These are phyloP conservation scores for Ceratobasidium theobromae DNA, from an alignment of 1,284 basidiomycete species.

Conservation along the genomic window DNA sequence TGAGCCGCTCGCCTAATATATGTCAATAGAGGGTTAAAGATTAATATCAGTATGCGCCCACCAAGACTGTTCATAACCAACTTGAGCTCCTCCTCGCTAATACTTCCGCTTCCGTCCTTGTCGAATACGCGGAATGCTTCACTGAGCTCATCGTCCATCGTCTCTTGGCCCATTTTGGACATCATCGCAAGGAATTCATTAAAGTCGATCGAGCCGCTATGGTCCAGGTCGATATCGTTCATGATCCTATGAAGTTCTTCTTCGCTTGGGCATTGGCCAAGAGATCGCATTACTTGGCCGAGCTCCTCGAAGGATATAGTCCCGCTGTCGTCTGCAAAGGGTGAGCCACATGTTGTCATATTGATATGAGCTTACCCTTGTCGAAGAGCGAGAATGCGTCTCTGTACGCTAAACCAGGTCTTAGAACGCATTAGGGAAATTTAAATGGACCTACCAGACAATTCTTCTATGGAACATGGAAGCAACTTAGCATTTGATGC, in stretches of 20 bases:
- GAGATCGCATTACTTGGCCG: conserved; percentile 62
- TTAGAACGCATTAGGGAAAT: neutral
- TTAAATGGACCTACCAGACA: conserved; percentile 30
- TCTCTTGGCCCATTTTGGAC: conserved; percentile 60
- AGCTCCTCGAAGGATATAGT: conserved; percentile 49
- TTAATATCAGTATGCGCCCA: conserved; percentile 38
- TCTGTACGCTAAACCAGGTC: conserved; percentile 20
- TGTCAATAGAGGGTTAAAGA: conserved; percentile 16
- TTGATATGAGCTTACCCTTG: conserved; percentile 8
- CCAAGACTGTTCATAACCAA: conserved; percentile 52
- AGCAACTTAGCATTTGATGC: neutral
- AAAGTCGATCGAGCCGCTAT: conserved; percentile 63
- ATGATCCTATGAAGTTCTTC: conserved; percentile 59
- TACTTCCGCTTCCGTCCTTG: conserved; percentile 62
- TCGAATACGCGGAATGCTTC: conserved; percentile 67
- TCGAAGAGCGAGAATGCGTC: conserved; percentile 34
- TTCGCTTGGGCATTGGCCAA: conserved; percentile 63
- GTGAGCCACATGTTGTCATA: neutral
- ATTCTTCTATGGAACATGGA: conserved; percentile 17
- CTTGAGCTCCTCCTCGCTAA: conserved; percentile 57
- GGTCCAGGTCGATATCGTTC: conserved; percentile 53
- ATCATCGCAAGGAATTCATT: conserved; percentile 61
- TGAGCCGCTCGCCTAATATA: conserved; percentile 46
- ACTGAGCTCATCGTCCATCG: conserved; percentile 62
- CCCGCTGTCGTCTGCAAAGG: conserved; percentile 29